Conservation (phyloP, 2,329 filamentous ascomycete genomes). For the Hirsutella rhossiliensis region DNA sequence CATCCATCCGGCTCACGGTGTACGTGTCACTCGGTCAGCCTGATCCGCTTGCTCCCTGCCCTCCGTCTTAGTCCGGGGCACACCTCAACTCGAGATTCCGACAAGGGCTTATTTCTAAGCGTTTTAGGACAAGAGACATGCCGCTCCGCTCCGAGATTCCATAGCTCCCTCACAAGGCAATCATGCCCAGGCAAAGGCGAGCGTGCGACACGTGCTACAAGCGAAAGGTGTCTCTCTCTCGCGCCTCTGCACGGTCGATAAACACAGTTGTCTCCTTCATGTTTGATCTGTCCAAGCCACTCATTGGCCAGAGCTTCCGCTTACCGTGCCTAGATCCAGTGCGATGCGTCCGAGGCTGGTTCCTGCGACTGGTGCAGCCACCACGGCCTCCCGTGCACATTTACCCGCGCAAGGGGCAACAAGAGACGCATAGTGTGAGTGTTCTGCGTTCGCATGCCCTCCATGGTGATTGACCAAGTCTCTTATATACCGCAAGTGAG, state of each 20-base stretch:
- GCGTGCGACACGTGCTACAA: conserved; percentile 38
- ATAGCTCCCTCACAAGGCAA: neutral
- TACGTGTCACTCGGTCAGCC: too few relatives aligned
- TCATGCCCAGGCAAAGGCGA: conserved; percentile 8
- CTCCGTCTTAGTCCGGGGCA: too few relatives aligned
- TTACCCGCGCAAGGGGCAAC: conserved; percentile 10
- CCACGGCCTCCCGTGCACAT: conserved; percentile 34
- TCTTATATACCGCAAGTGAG: too few relatives aligned
- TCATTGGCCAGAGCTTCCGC: neutral
- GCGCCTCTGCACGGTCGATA: too few relatives aligned
- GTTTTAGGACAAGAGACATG: too few relatives aligned
- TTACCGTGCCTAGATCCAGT: conserved; percentile 33
- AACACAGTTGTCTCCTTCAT: neutral
- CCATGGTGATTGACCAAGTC: neutral
- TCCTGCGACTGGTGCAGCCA: conserved; percentile 37
- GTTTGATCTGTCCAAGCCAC: neutral
- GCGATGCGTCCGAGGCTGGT: conserved; percentile 25
- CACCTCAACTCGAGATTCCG: too few relatives aligned
- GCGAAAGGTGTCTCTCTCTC: conserved; percentile 26
- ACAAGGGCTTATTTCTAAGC: too few relatives aligned
- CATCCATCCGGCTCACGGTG: too few relatives aligned
- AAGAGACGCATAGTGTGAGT: neutral
- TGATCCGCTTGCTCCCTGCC: too few relatives aligned
- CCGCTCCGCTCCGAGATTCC: too few relatives aligned
- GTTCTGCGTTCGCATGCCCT: neutral